Evolutionary conservation across 495 filamentous ascomycete genomes (phyloP), one percentile per base, ranked within the genome.

Genomic region (Trichoderma orchidacearum): DNA sequence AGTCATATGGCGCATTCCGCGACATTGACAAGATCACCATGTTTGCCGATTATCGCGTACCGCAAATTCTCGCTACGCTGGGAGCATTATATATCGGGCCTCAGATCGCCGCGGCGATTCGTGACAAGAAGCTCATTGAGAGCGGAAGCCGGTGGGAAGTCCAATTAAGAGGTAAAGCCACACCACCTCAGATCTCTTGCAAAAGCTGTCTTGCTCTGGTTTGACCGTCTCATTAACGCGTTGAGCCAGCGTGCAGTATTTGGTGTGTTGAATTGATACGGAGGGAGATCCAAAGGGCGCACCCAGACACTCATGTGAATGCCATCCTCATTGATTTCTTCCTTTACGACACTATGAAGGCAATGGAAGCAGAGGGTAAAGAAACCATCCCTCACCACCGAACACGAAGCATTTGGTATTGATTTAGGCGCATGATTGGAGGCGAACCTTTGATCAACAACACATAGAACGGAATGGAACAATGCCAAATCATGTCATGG

Each of bases 21-120:
- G 94, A 99, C 62, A 95, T 99, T 54, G 82, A 90, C 64, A 86
- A 87, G 61, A 86, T 99, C 64, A 99, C 94, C 58, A 96, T 96
- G 87, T 99, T 97, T 71, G 90, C 93, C 75, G 93, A 99, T 73
- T 97, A 99, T 65, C 83, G 93, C 27, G 83, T 99, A 31, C 93
- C 93, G 5, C 93, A 97, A 73, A 96, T 96, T 61, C 79, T 99
- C 5, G 78, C 94, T 62, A 77, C 80, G 25, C 75, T 99, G 27
- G 87, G 88, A 32, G 93, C 89, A 58, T 74, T 99, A 17, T 76
- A 76, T 55, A 96, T 91, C 70, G 89, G 85, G 28, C 93, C 93
- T 0, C 77, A 83, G 5, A 69, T 99, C 21, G 83, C 89, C 11
- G 74, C 73, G 12, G 78, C 85, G 15, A 85, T 98, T 54, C 74